Evolutionary conservation across 306 rosid species (phyloP), one percentile per base, ranked within the genome.

Genomic region (Betula pendula): DNA sequence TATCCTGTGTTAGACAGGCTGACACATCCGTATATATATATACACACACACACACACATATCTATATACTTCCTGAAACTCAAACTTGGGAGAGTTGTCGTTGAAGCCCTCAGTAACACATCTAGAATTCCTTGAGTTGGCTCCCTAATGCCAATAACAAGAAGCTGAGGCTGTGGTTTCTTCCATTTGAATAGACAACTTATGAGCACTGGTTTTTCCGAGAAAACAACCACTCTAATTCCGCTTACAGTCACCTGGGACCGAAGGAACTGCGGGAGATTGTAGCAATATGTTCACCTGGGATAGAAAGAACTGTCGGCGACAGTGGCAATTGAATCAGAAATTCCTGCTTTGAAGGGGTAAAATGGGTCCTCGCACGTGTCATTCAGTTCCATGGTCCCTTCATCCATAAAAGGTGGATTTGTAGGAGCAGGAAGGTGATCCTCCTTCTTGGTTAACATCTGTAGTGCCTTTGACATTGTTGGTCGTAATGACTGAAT

Each of bases 371-470:
- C 77, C 11, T 83, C 92, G 25, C 73, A 74, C 5, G 81, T 79
- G 81, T 87, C 92, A 68, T 84, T 81, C 62, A 95, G 85, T 80
- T 89, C 97, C 99, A 95, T 90, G 4, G 93, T 90, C 78, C 43
- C 87, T 85, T 95, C 97, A 75, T 95, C 97, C 40, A 89, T 70
- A 87, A 95, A 95, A 1, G 99, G 97, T 33, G 97, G 99, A 82
- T 84, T 92, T 42, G 89, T 83, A 40, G 99, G 99, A 44, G 91
- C 83, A 24, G 88, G 93, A 33, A 89, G 92, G 27, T 33, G 29
- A 78, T 84, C 90, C 77, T 90, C 97, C 75, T 82, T 84, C 74
- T 80, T 89, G 60, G 84, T 87, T 62, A 95, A 85, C 97, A 95
- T 95, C 72, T 85, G 84, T 16, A 95, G 80, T 4, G 84, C 88